phyloP scores from a whole-genome alignment of 1,284 basidiomycete genomes.

The Leccinum ponderosum region DNA sequence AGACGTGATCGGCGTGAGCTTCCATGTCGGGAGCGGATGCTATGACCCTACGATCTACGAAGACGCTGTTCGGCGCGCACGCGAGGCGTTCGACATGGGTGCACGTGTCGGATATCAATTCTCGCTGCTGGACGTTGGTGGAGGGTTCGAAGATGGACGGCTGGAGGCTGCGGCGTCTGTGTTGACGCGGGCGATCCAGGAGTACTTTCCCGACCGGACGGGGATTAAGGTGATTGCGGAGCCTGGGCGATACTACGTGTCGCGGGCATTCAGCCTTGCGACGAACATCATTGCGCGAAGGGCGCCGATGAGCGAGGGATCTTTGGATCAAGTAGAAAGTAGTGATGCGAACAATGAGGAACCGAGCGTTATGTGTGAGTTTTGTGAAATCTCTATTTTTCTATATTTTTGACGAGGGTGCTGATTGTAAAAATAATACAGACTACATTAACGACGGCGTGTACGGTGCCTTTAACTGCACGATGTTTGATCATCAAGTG shows the following conservation, averaged over 20 bases:
- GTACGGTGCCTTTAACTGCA: slow-evolving; percentile 98
- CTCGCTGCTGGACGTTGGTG: slow-evolving; percentile 88
- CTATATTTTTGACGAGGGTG: slow-evolving; percentile 2
- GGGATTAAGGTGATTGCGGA: slow-evolving; percentile 91
- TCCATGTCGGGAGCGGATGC: slow-evolving; percentile 98
- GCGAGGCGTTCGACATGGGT: slow-evolving; percentile 88
- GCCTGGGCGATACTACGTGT: slow-evolving; percentile 94
- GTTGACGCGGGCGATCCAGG: slow-evolving; percentile 71
- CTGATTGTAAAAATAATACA: slow-evolving; percentile 34
- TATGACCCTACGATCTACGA: slow-evolving; percentile 90
- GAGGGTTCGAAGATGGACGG: slow-evolving; percentile 91
- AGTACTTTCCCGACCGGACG: slow-evolving; percentile 83
- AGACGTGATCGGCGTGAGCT: slow-evolving; percentile 93
- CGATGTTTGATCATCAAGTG: slow-evolving; percentile 91
- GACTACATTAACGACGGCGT: slow-evolving; percentile 99
- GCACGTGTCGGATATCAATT: slow-evolving; percentile 82
- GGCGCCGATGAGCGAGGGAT: slow-evolving; percentile 45
- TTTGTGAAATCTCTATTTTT: slow-evolving; percentile 24
- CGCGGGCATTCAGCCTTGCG: slow-evolving; percentile 91
- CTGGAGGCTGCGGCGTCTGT: slow-evolving; percentile 84
- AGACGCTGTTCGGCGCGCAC: slow-evolving; percentile 87
- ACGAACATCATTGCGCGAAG: slow-evolving; percentile 93
- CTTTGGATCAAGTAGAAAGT: not conserved
- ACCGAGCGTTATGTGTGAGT: slow-evolving; percentile 80
- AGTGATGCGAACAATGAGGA: slow-evolving; percentile 42